Evolutionary conservation across 352 stramenopile species (phyloP), one percentile per base, ranked within the genome.

Genomic region (Pythium brassicae): DNA sequence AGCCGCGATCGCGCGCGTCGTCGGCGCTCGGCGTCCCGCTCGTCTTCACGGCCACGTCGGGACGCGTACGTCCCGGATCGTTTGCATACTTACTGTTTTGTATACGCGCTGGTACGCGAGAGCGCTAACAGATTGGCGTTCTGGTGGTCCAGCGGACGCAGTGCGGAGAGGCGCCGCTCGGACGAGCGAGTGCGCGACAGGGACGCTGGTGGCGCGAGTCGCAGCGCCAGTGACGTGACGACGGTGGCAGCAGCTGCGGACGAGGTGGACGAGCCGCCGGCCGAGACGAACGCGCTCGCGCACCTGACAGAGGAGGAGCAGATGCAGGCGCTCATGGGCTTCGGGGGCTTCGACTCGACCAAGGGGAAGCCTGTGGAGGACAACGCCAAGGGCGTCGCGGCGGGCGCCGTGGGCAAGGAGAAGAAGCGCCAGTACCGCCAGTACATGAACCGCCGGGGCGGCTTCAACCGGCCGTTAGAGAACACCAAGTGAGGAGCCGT

Each of bases 371-470:
- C 62, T 2, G 92, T 99, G n/a, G 77, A 92, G 12, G 94, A 98
- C 68, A 99, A 99, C 75, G 55, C 87, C 39, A 72, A 65, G 0
- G 76, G 78, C 20, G 78, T 88, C 0, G 94, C 94, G 2, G 64
- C 72, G 29, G 96, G 96, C 12, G 87, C 77, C 6, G 72, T 80
- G 11, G 75, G 82, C 42, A 96, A 94, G 47, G 95, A 97, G 59
- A 96, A 85, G 55, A 96, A 96, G 62, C 76, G 94, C 40, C 94
- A 98, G 66, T 98, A 98, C 78, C 76, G 96, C 25, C 94, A 99
- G 71, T 98, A 98, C 72, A 99, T 98, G 95, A 98, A 98, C 75
- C 84, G 95, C 53, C 95, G 96, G 66, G 92, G 91, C 43, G 94
- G 95, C 48, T 98, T 98, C 68, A 98, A 98, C 67, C 74, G 89